Percentiles rank a stretch among this genome's conserved stretches.
phyloP scores from a whole-genome alignment of 164 flowering plant genomes.

The Saururus chinensis region DNA sequence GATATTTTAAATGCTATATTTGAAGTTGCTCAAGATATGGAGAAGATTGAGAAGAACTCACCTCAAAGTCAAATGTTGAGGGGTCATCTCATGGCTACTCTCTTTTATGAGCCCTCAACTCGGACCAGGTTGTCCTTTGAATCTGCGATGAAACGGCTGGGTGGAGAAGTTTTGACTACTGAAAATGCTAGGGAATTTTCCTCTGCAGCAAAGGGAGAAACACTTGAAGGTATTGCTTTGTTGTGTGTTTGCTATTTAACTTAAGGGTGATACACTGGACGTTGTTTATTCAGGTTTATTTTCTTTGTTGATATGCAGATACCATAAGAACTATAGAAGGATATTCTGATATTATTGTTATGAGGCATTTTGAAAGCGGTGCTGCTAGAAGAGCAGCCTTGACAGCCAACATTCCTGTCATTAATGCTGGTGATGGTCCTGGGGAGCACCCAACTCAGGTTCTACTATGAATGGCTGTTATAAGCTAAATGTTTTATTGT shows the following conservation, averaged over 20 bases:
- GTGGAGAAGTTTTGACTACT: slow-evolving; percentile 51
- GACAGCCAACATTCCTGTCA: slow-evolving; percentile 77
- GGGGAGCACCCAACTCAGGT: slow-evolving; percentile 99
- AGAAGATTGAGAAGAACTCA: slow-evolving; percentile 65
- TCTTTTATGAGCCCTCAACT: slow-evolving; percentile 98
- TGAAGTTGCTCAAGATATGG: slow-evolving; percentile 87
- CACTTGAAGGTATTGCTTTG: slow-evolving; percentile 18
- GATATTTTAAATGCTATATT: slow-evolving; percentile 67
- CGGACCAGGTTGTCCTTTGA: slow-evolving; percentile 69
- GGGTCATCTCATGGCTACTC: slow-evolving; percentile 92
- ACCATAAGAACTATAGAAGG: slow-evolving; percentile 92
- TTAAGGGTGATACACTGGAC: too few species aligned
- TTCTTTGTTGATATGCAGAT: too few species aligned
- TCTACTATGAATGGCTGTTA: too few species aligned
- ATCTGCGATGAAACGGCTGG: too few species aligned
- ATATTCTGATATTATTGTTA: slow-evolving; percentile 87
- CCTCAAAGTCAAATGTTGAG: slow-evolving; percentile 56
- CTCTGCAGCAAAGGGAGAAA: slow-evolving; percentile 97
- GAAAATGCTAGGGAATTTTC: slow-evolving; percentile 94
- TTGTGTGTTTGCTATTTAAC: too few species aligned
- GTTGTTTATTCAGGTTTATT: too few species aligned
- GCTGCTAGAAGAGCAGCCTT: slow-evolving; percentile 85
- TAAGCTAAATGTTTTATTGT: too few species aligned
- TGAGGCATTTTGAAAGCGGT: slow-evolving; percentile 98
- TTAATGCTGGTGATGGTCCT: slow-evolving; percentile 99